Percentiles rank a stretch among this genome's conserved stretches.
Evolutionary conservation across 306 rosid genomes (phyloP).

Genomic region (Ormosia semicastrata): DNA sequence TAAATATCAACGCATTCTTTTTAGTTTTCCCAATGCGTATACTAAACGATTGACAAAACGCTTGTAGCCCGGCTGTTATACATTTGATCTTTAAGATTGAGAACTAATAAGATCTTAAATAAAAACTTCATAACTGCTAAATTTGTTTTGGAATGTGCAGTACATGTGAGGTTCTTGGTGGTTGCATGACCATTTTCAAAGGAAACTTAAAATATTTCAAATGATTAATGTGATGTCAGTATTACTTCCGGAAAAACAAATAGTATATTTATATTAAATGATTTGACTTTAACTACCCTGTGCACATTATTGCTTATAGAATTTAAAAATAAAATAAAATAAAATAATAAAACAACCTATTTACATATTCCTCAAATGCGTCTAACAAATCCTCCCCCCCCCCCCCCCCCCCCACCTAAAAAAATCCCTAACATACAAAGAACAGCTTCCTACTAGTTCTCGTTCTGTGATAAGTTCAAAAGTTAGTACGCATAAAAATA

Average conservation of each 20-base stretch:
- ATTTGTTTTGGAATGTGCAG: not conserved
- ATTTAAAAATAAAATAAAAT: not conserved
- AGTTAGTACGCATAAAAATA: not conserved
- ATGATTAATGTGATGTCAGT: not conserved
- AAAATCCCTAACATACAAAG: not conserved
- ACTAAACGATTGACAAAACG: not conserved
- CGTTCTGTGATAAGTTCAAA: not conserved
- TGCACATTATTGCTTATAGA: not conserved
- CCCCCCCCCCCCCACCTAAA: too few species aligned
- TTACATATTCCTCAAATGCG: not conserved
- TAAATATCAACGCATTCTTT: too few species aligned
- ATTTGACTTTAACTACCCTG: not conserved
- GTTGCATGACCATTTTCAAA: slow-evolving; percentile 11
- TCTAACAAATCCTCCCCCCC: not conserved
- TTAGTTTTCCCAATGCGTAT: not conserved
- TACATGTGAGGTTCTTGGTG: not conserved
- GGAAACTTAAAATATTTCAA: not conserved
- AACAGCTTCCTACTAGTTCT: not conserved
- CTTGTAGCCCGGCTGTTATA: not conserved
- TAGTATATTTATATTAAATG: not conserved
- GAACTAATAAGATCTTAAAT: not conserved
- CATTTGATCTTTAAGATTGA: not conserved
- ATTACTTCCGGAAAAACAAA: not conserved
- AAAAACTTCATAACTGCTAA: not conserved
- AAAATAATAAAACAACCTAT: not conserved